These are phyloP conservation scores for Leccinum fallax DNA, from an alignment of 1,284 basidiomycete genomes.

Conservation along the genomic window DNA sequence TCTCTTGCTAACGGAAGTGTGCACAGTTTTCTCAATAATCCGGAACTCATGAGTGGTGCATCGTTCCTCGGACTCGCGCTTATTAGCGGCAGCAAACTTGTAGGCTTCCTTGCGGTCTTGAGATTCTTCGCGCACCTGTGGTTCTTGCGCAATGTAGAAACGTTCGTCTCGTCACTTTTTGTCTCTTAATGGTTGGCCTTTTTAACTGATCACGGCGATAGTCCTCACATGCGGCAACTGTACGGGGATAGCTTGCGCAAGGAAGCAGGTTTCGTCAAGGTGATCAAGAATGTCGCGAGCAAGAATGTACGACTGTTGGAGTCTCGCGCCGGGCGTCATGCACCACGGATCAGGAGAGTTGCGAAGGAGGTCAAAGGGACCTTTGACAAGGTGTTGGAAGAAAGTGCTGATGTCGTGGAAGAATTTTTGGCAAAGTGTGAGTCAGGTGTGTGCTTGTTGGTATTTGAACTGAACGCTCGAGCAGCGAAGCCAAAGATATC, in stretches of 20 bases:
- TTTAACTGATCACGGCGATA: conserved; percentile 34
- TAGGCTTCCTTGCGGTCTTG: conserved; percentile 82
- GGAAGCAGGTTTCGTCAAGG: conserved; percentile 96
- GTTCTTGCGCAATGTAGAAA: conserved; percentile 88
- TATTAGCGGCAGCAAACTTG: conserved; percentile 88
- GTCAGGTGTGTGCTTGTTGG: conserved; percentile 27
- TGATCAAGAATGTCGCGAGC: conserved; percentile 88
- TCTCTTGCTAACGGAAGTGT: conserved; percentile 5
- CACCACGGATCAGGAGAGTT: conserved; percentile 75
- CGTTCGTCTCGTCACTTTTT: conserved; percentile 52
- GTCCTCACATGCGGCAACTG: conserved; percentile 95
- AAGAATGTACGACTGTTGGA: conserved; percentile 77
- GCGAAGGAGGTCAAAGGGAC: conserved; percentile 91
- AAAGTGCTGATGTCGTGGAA: conserved; percentile 88
- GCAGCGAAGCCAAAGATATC: conserved; percentile 62
- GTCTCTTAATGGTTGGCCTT: background rate
- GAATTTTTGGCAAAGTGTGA: conserved; percentile 89
- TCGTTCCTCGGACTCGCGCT: conserved; percentile 93
- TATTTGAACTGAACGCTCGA: background rate
- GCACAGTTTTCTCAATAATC: conserved; percentile 71
- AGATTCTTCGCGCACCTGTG: conserved; percentile 88
- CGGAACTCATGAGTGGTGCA: conserved; percentile 94
- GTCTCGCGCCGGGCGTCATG: conserved; percentile 66
- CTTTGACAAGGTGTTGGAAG: conserved; percentile 93
- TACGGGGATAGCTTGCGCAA: conserved; percentile 93